phyloP scores from a whole-genome alignment of 352 stramenopile species.

The Phytophthora foliorum region DNA sequence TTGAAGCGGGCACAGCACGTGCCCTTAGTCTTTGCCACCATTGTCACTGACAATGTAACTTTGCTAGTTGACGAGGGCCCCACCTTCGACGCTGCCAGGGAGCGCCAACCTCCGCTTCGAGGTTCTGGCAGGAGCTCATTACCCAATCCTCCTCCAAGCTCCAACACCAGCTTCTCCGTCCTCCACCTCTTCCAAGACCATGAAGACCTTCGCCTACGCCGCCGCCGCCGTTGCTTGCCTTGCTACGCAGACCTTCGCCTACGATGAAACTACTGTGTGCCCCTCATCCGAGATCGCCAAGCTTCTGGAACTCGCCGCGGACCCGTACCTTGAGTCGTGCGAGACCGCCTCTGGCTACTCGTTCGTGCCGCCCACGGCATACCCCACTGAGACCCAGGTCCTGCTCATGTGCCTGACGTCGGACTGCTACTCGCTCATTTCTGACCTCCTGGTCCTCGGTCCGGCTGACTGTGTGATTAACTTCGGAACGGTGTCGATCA shows the following conservation, averaged over 20 bases:
- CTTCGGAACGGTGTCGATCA: slow-evolving; percentile 54
- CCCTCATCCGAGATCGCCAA: slow-evolving; percentile 43
- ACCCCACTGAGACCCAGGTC: slow-evolving; percentile 41
- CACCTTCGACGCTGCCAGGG: background rate
- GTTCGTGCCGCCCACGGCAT: slow-evolving; percentile 45
- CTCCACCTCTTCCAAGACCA: slow-evolving; percentile 28
- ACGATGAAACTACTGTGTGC: slow-evolving; percentile 37
- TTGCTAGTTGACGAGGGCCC: slow-evolving; percentile 21
- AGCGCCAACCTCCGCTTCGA: background rate
- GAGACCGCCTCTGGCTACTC: slow-evolving; percentile 40
- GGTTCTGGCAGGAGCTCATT: slow-evolving; percentile 36
- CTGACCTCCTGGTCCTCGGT: slow-evolving; percentile 37
- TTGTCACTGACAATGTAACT: background rate
- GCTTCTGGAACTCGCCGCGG: slow-evolving; percentile 33
- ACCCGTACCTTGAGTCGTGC: slow-evolving; percentile 35
- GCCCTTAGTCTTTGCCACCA: background rate
- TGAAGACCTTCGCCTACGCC: slow-evolving; percentile 51
- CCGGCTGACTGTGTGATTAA: slow-evolving; percentile 55
- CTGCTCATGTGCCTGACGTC: slow-evolving; percentile 49
- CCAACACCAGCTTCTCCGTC: slow-evolving; percentile 34
- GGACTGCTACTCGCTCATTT: slow-evolving; percentile 47
- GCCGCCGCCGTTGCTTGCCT: slow-evolving; percentile 33
- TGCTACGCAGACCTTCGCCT: slow-evolving; percentile 38
- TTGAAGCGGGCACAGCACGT: slow-evolving; percentile 20
- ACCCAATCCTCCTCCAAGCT: slow-evolving; percentile 46